A percentile compares a stretch with the other conserved stretches of the same genome.
Conservation (phyloP, 768 basidiomycete genomes). For the Tricholoma terreum region DNA sequence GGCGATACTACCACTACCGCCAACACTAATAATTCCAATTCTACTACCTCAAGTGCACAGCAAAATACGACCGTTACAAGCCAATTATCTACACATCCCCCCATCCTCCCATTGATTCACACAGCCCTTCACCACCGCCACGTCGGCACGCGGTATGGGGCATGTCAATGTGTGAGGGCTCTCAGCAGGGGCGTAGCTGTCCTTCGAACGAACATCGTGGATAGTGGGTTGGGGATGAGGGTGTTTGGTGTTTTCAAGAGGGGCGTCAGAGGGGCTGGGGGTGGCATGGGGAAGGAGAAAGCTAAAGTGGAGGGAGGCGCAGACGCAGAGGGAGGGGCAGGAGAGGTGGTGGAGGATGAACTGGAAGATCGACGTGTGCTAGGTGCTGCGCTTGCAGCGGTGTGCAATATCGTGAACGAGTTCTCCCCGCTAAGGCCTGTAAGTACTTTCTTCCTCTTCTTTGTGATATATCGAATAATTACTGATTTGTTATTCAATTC, state of each 20-base stretch:
- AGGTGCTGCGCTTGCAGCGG: conserved; percentile 64
- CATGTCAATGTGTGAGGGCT: conserved; percentile 82
- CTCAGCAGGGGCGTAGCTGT: conserved; percentile 78
- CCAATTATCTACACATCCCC: conserved; percentile 34
- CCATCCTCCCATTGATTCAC: conserved; percentile 45
- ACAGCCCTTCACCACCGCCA: conserved; percentile 56
- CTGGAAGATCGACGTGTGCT: conserved; percentile 71
- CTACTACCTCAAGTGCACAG: not conserved
- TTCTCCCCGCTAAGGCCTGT: conserved; percentile 80
- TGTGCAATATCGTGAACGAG: conserved; percentile 85
- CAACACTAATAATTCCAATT: not conserved
- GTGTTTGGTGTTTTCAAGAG: conserved; percentile 54
- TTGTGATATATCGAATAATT: not conserved
- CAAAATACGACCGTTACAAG: not conserved
- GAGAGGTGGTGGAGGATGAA: conserved; percentile 23
- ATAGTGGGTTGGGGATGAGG: conserved; percentile 72
- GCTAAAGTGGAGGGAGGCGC: not conserved
- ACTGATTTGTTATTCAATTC: too few species aligned
- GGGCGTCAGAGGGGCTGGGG: conserved; percentile 27
- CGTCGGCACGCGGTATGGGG: conserved; percentile 78
- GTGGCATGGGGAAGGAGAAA: conserved; percentile 24
- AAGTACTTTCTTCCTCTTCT: conserved; percentile 25
- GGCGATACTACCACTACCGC: not conserved
- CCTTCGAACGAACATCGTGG: conserved; percentile 80
- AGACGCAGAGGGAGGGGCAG: not conserved